These are phyloP conservation scores for Xylaria bambusicola DNA, from an alignment of 495 filamentous ascomycete species.

Conservation along the genomic window DNA sequence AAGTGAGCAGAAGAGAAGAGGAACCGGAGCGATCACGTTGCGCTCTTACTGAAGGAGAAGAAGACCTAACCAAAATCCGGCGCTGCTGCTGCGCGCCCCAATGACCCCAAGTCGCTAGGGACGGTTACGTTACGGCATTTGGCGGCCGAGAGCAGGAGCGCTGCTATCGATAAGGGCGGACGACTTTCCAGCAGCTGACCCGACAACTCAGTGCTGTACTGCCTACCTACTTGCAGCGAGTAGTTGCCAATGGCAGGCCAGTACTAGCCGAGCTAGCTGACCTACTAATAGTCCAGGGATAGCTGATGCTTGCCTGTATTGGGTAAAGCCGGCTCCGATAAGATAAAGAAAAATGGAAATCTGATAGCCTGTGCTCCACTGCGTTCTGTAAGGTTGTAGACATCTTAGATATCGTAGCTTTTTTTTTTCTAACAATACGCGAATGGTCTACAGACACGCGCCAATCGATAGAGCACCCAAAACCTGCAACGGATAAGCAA, in stretches of 20 bases:
- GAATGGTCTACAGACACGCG: neutral
- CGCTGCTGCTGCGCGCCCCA: conserved; percentile 20
- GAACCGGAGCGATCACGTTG: conserved; percentile 11
- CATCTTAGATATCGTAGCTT: too few relatives aligned
- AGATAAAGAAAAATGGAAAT: conserved; percentile 1
- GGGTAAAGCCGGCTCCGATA: neutral
- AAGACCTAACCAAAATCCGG: conserved; percentile 22
- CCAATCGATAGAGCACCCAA: neutral
- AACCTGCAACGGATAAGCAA: conserved; percentile 11
- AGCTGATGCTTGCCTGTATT: too few relatives aligned
- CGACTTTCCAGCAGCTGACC: too few relatives aligned
- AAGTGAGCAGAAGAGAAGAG: conserved; percentile 10
- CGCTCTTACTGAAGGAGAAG: conserved; percentile 14
- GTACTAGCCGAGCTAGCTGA: too few relatives aligned
- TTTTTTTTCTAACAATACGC: conserved; percentile 10
- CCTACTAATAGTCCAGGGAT: too few relatives aligned
- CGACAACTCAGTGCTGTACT: too few relatives aligned
- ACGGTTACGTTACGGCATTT: conserved; percentile 23
- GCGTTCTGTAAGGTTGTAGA: too few relatives aligned
- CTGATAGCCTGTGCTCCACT: neutral
- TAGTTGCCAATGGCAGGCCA: too few relatives aligned
- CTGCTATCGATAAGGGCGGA: conserved; percentile 23
- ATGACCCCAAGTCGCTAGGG: conserved; percentile 15
- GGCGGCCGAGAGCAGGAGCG: conserved; percentile 15
- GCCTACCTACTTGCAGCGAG: too few relatives aligned